phyloP scores from a whole-genome alignment of 73 alveolate genomes.

The Tetrahymena borealis region DNA sequence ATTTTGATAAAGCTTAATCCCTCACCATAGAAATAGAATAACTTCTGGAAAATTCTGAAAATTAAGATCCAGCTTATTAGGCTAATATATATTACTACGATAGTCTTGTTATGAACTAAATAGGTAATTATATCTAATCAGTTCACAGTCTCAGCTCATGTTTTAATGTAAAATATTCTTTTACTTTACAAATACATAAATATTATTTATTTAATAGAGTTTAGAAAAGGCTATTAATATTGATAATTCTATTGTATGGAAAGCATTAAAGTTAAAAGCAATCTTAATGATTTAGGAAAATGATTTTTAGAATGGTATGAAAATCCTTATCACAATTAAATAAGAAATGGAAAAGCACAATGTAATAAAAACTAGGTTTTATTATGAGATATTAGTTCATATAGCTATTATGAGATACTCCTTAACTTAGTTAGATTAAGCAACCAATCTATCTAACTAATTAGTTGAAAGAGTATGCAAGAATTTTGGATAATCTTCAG shows the following conservation, averaged over 20 bases:
- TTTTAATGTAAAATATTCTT: not conserved
- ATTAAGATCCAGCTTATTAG: not conserved
- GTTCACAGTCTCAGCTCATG: not conserved
- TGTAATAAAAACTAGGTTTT: not conserved
- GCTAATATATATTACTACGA: not conserved
- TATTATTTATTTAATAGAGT: not conserved
- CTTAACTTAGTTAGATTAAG: not conserved
- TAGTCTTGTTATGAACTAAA: not conserved
- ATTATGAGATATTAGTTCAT: not conserved
- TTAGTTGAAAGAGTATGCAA: not conserved
- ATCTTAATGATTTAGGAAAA: not conserved
- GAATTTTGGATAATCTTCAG: not conserved
- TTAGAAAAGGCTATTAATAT: not conserved
- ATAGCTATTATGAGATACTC: not conserved
- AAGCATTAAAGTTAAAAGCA: not conserved
- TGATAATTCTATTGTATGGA: not conserved
- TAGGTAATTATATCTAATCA: not conserved
- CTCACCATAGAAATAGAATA: not conserved
- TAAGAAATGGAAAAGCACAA: not conserved
- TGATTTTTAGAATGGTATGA: not conserved
- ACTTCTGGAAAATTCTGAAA: not conserved
- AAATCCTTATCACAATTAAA: not conserved
- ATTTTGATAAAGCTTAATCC: not conserved
- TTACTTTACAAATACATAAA: not conserved
- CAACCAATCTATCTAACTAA: not conserved